A percentile compares a stretch with the other conserved stretches of the same genome.
phyloP scores from a whole-genome alignment of 495 filamentous ascomycete genomes.

The Corynascus novoguineensis region DNA sequence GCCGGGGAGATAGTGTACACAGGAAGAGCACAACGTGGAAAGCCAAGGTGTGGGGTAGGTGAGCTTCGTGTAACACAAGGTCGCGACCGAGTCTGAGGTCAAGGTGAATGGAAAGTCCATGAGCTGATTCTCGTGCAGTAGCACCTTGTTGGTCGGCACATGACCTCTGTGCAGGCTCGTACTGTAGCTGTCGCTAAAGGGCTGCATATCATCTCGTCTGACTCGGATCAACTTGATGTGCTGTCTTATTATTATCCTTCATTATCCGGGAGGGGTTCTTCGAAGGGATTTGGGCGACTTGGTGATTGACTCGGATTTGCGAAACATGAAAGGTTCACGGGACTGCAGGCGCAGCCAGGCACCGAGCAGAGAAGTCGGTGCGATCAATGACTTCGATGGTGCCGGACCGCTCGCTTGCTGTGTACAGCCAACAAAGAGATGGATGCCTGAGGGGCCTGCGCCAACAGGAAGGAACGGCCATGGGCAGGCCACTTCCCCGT shows the following conservation, averaged over 20 bases:
- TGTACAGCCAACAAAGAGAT: too few relatives aligned
- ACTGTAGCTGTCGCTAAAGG: background rate
- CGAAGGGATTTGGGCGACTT: too few relatives aligned
- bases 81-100: background rate
- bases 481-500: too few relatives aligned
- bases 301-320: too few relatives aligned
- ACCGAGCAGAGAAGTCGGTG: too few relatives aligned
- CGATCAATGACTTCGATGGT: too few relatives aligned
- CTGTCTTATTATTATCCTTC: conserved; percentile 5
- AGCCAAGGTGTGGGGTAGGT: conserved; percentile 12
- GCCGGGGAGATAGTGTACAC: background rate
- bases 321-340: too few relatives aligned
- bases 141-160: too few relatives aligned
- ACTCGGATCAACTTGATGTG: background rate
- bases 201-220: background rate
- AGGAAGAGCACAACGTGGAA: too few relatives aligned
- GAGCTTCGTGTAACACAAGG: background rate
- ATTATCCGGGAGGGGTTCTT: conserved; percentile 8
- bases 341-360: background rate
- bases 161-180: conserved; percentile 12
- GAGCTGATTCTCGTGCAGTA: background rate
- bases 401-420: too few relatives aligned
- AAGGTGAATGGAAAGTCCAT: background rate
- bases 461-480: too few relatives aligned
- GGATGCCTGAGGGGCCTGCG: too few relatives aligned